Evolutionary conservation across 1,139 yeast genomes (phyloP).

Genomic region (Zygosaccharomyces sapae): DNA sequence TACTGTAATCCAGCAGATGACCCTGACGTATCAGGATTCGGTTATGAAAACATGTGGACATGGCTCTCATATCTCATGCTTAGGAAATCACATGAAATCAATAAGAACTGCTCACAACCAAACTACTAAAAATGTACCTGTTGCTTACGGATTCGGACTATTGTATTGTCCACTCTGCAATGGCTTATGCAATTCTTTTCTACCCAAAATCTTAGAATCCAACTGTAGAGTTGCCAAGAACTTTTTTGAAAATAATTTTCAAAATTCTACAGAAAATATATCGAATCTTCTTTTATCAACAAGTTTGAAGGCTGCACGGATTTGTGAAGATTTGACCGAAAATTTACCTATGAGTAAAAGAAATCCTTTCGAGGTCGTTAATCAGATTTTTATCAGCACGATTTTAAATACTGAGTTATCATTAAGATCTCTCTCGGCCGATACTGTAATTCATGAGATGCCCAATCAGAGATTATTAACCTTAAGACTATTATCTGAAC

Average conservation of each 20-base stretch:
- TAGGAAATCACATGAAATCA: conserved; percentile 55
- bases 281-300: conserved; percentile 11
- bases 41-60: conserved; percentile 87
- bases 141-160: conserved; percentile 63
- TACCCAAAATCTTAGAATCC: conserved; percentile 46
- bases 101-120: conserved; percentile 58
- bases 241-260: conserved; percentile 11
- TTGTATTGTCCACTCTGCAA: conserved; percentile 90
- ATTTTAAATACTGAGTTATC: conserved; percentile 26
- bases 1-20: background rate
- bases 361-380: conserved; percentile 15
- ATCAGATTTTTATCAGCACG: conserved; percentile 22
- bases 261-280: background rate
- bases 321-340: conserved; percentile 19
- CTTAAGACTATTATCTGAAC: conserved; percentile 21
- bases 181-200: conserved; percentile 74
- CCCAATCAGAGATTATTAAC: conserved; percentile 25
- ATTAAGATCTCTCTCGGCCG: conserved; percentile 11
- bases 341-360: conserved; percentile 1
- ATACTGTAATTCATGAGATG: conserved; percentile 9
- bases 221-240: conserved; percentile 11
- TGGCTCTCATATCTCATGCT: conserved; percentile 85
- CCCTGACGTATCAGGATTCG: conserved; percentile 28
- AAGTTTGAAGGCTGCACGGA: conserved; percentile 21
- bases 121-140: conserved; percentile 79